These are phyloP conservation scores for Mycena sanguinolenta DNA, from an alignment of 768 basidiomycete species.

Conservation along the genomic window DNA sequence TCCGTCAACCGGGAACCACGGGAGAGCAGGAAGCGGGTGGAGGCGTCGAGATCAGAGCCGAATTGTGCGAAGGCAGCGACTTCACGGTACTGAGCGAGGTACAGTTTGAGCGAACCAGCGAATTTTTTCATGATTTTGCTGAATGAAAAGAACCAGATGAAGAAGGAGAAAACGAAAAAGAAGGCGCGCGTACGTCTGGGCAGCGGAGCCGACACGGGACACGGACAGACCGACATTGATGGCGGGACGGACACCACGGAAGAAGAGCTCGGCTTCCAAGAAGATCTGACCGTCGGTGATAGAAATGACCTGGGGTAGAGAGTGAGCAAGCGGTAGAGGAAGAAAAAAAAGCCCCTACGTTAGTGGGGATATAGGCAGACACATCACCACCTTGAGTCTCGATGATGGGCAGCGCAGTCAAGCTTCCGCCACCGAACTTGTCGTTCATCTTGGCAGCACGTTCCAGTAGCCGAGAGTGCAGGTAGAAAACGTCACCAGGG, in stretches of 20 bases:
- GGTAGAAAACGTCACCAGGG: constrained; percentile 99
- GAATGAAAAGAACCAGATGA: neutral
- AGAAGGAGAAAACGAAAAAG: neutral
- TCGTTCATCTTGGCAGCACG: constrained; percentile 99
- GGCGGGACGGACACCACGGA: constrained; percentile 99
- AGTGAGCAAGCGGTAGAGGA: constrained; percentile 2
- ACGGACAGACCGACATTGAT: constrained; percentile 99
- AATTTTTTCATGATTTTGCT: constrained; percentile 99
- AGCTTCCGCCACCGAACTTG: constrained; percentile 97
- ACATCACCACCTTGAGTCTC: constrained; percentile 99
- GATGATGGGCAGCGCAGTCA: constrained; percentile 99
- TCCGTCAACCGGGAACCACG: constrained; percentile 99
- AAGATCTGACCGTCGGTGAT: constrained; percentile 99
- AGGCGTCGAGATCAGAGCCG: constrained; percentile 99
- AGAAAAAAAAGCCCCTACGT: constrained; percentile 56
- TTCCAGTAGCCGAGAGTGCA: constrained; percentile 99
- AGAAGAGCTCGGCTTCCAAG: constrained; percentile 99
- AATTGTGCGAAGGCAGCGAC: constrained; percentile 99
- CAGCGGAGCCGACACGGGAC: constrained; percentile 99
- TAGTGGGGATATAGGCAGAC: constrained; percentile 97
- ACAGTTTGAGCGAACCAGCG: constrained; percentile 98
- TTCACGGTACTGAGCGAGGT: constrained; percentile 99
- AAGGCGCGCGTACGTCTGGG: constrained; percentile 87
- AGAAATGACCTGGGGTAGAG: constrained; percentile 86
- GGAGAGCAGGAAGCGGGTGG: constrained; percentile 96